Evolutionary conservation across 352 stramenopile species (phyloP), one percentile per base, ranked within the genome.

Genomic region (Peronospora destructor): DNA sequence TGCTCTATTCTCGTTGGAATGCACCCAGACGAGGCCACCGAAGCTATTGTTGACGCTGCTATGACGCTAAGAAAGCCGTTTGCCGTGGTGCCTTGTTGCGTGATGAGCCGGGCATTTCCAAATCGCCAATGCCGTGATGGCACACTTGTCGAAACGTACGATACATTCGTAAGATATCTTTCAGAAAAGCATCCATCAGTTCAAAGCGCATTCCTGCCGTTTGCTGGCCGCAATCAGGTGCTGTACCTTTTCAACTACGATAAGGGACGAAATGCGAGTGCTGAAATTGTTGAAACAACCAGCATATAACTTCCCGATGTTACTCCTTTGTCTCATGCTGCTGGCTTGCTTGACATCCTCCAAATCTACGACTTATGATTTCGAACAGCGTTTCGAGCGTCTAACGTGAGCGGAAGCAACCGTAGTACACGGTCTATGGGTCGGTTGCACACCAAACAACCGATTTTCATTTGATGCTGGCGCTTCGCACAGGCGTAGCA

Each of bases 51-150:
- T 1, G 85, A 98, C 60, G 74, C 84, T 21, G 92, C 92, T 14
- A 61, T 98, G 16, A 39, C 62, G 10, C 78, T 92, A 41, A 36
- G 64, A 8, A 97, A 97, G 47, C 87, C 92, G 0, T 98, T 98
- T 69, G 91, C 95, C 4, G 82, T 98, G 40, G 92, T 98, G 29
- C 95, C 95, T 14, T 98, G 95, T 48, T 98, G 94, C 54, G 93
- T 98, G 25, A 98, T 98, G 77, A 96, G 86, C 36, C 85, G 78
- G 1, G 63, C 95, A 42, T 98, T 98, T 67, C 88, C 86, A 0
- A 49, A 83, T 40, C 84, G 78, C 7, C 54, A 53, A 28, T 81
- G 68, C 37, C 62, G 46, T 21, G 72, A 87, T 53, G 77, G 75
- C 14, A 84, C 61, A 16, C 53, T 58, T 11, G 84, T 96, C 6